phyloP scores from a whole-genome alignment of 2,329 filamentous ascomycete genomes.

The Cercospora sp. region DNA sequence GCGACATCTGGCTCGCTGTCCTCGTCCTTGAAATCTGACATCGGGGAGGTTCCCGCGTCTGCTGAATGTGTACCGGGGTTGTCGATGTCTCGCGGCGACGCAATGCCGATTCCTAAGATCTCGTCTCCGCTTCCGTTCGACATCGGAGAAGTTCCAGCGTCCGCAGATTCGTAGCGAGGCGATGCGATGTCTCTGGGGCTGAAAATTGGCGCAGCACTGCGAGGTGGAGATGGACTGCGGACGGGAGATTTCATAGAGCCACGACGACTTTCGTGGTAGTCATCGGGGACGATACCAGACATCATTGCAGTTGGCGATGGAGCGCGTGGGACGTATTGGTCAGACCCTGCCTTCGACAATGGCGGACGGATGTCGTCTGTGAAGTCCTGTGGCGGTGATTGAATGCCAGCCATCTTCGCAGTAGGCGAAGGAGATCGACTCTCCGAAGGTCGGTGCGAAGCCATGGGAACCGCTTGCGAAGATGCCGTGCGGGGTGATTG shows the following conservation, averaged over 20 bases:
- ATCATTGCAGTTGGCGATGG: slow-evolving; percentile 20
- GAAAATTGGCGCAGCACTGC: slow-evolving; percentile 9
- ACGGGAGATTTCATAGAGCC: slow-evolving; percentile 8
- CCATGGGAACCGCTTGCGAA: slow-evolving; percentile 20
- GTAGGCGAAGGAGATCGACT: slow-evolving; percentile 10
- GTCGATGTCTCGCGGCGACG: slow-evolving; percentile 12
- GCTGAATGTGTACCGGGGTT: slow-evolving; percentile 12
- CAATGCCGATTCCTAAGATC: slow-evolving; percentile 6
- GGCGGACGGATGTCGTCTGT: slow-evolving; percentile 11
- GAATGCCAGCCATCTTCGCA: slow-evolving; percentile 10
- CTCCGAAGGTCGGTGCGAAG: background rate
- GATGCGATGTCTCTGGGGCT: slow-evolving; percentile 7
- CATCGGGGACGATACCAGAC: slow-evolving; percentile 20
- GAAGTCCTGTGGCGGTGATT: slow-evolving; percentile 4
- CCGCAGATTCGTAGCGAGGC: slow-evolving; percentile 10
- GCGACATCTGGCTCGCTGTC: slow-evolving; percentile 10
- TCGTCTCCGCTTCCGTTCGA: slow-evolving; percentile 11
- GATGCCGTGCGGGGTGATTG: slow-evolving; percentile 20
- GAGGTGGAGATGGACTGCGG: slow-evolving; percentile 8
- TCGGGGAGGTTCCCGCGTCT: slow-evolving; percentile 16
- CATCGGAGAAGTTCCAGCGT: slow-evolving; percentile 16
- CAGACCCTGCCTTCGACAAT: slow-evolving; percentile 14
- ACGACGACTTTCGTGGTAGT: slow-evolving; percentile 9
- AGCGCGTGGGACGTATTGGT: slow-evolving; percentile 12
- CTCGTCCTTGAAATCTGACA: slow-evolving; percentile 11